Base-by-base conservation (phyloP, 257 asterid genomes). In the Nicotiana obtusifolia region DNA sequence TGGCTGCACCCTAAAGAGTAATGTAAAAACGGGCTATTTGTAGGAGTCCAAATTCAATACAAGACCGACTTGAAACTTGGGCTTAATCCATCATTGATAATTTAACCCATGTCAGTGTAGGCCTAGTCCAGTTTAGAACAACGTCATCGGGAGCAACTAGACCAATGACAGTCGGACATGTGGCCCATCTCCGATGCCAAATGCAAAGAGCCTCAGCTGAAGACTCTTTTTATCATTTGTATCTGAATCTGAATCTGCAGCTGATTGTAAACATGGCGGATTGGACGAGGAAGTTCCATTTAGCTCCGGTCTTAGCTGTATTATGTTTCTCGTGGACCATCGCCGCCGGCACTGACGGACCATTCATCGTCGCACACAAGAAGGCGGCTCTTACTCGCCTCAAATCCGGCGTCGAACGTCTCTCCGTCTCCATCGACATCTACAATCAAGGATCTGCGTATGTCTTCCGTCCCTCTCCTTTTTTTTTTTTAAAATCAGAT, bases 371-470 rank as follows among this genome's bases (percentile, higher is more conserved):
- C 2, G 97, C 98, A 24, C 97, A 93, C 83, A 95, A 95, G 92
- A 95, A 95, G 89, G 97, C 93, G 60, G 69, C 91, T 13, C 89
- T 93, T 81, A 90, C 92, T 49, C 86, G 92, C 85, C 92, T 95
- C 87, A 90, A 93, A 41, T 83, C 96, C 80, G 95, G 94, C 86
- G 79, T 87, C 66, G 99, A 95, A 71, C 97, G 97, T 1, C 88
- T 95, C 61, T 86, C 93, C 65, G 94, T 95, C 84, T 85, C 94
- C 60, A 86, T 95, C 80, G 92, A 95, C 80, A 82, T 95, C 85
- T 93, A 91, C 91, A 95, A 93, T 81, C 90, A 92, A 87, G 99
- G 99, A 93, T 92, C 85, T 82, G 87, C 97, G 99, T 95, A 92
- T 66, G 91, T 41, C 13, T 9, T 41, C 49, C 3, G 49, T 41